Percentiles rank a stretch among this genome's conserved stretches.
Evolutionary conservation across 2,329 filamentous ascomycete species (phyloP).

Genomic region (Penicillium sp.): DNA sequence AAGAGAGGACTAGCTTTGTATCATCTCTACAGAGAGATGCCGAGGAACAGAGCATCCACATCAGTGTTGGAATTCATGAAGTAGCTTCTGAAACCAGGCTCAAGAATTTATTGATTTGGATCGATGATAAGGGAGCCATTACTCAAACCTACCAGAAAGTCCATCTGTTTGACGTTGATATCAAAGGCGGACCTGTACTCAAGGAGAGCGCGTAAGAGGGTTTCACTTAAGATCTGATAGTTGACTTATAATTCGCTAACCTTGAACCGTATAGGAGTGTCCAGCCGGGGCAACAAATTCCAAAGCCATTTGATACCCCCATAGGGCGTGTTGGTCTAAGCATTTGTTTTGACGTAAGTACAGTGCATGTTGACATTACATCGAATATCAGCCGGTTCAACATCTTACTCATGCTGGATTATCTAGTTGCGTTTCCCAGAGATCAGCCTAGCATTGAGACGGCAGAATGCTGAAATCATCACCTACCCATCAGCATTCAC

Average conservation of each 20-base stretch:
- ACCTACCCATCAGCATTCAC: constrained; percentile 92
- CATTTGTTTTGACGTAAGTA: constrained; percentile 79
- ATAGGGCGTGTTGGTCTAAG: constrained; percentile 74
- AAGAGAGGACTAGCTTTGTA: constrained; percentile 69
- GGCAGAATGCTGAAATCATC: constrained; percentile 70
- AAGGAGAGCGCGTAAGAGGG: constrained; percentile 57
- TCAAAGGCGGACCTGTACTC: constrained; percentile 57
- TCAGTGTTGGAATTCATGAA: constrained; percentile 88
- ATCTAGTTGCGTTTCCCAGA: constrained; percentile 72
- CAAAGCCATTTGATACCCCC: constrained; percentile 68
- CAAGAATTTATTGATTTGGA: constrained; percentile 67
- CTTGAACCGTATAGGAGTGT: constrained; percentile 51
- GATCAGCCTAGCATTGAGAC: constrained; percentile 64
- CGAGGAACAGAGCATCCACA: constrained; percentile 61
- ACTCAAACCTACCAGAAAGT: constrained; percentile 77
- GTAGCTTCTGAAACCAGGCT: constrained; percentile 57
- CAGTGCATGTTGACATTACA: background rate
- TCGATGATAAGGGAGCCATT: constrained; percentile 60
- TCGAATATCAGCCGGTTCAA: background rate
- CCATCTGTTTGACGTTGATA: constrained; percentile 78
- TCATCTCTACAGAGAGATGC: constrained; percentile 71
- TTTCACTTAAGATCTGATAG: too few species aligned
- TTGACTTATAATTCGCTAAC: background rate
- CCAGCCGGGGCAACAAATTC: constrained; percentile 64
- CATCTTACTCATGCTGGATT: background rate